Base-by-base conservation (phyloP, 1,284 basidiomycete species). In the Ustilago trichophora region DNA sequence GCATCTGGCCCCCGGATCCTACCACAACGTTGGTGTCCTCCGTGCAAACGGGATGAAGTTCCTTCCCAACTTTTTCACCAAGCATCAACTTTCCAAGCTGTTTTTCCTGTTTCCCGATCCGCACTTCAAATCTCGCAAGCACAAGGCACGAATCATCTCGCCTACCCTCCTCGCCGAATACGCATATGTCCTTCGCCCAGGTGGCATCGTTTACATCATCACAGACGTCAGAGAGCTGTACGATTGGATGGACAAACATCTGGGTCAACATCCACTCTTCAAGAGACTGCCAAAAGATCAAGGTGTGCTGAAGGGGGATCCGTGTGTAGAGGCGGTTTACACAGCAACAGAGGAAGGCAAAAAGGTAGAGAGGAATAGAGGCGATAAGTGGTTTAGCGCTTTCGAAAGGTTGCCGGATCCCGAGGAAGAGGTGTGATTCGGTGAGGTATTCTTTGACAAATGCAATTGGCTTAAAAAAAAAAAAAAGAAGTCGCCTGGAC, bases 51-150 rank as follows among this genome's bases (percentile, higher is more conserved):
- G 92, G 40, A 98, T 98, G 95, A 98, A 98, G 84, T 98, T 98
- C 83, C 87, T 98, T 67, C 92, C 94, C 12, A 98, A 98, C 84
- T 98, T 94, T 83, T 97, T 99, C 83, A 82, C 86, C 11, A 93
- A 94, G 80, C 89, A 89, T 60, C 95, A 96, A 78, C 58, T 80
- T 6, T 55, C 53, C 36, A 91, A 96, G 63, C 86, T 99, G 62
- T 99, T 99, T 84, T 98, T 98, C 85, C 87, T 98, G 60, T 98
- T 98, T 83, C 96, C 96, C 27, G 96, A 99, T 83, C 96, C 96
- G 0, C 96, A 98, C 83, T 99, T 99, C 87, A 98, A 99, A 83
- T 86, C 88, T 16, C 89, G 94, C 73, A 99, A 99, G 82, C 95
- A 98, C 85, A 99, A 99, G 84, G 95, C 82, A 85, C 90, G 85